Evolutionary conservation across 306 rosid genomes (phyloP).

Genomic region (Amphicarpaea edgeworthii): DNA sequence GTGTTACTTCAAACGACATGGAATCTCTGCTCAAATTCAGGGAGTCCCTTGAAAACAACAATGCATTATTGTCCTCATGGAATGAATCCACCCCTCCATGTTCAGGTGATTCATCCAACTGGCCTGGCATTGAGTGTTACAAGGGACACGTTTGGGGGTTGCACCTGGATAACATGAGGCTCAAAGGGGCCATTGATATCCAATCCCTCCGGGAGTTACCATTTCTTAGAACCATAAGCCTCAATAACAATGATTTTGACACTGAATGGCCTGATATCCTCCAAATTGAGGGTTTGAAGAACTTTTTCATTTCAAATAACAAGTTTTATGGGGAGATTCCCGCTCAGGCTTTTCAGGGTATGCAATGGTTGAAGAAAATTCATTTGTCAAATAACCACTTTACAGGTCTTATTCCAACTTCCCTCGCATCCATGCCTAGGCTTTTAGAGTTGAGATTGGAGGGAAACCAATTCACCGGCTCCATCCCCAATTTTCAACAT

Average conservation of each 20-base stretch:
- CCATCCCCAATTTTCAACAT: constrained; percentile 59
- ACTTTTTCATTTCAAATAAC: constrained; percentile 63
- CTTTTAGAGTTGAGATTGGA: constrained; percentile 65
- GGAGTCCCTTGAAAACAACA: constrained; percentile 50
- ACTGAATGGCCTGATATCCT: constrained; percentile 59
- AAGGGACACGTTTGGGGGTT: constrained; percentile 64
- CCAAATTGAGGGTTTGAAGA: constrained; percentile 52
- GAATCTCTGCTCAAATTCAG: constrained; percentile 71
- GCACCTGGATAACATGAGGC: constrained; percentile 68
- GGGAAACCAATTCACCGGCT: constrained; percentile 67
- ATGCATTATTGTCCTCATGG: constrained; percentile 56
- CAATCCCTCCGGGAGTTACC: constrained; percentile 55
- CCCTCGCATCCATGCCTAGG: constrained; percentile 57
- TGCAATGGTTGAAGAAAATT: constrained; percentile 73
- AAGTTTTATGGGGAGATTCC: constrained; percentile 66
- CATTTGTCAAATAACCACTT: constrained; percentile 65
- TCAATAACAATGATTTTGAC: constrained; percentile 68
- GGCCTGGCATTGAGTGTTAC: constrained; percentile 67
- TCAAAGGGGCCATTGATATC: constrained; percentile 64
- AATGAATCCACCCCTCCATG: constrained; percentile 55
- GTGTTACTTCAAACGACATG: constrained; percentile 30
- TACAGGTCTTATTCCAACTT: constrained; percentile 65
- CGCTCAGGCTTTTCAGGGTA: constrained; percentile 47
- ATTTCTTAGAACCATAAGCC: constrained; percentile 60
- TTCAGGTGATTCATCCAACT: constrained; percentile 40